Evolutionary conservation across 2,329 filamentous ascomycete species (phyloP), one percentile per base, ranked within the genome.

Genomic region (Colletotrichum sp.): DNA sequence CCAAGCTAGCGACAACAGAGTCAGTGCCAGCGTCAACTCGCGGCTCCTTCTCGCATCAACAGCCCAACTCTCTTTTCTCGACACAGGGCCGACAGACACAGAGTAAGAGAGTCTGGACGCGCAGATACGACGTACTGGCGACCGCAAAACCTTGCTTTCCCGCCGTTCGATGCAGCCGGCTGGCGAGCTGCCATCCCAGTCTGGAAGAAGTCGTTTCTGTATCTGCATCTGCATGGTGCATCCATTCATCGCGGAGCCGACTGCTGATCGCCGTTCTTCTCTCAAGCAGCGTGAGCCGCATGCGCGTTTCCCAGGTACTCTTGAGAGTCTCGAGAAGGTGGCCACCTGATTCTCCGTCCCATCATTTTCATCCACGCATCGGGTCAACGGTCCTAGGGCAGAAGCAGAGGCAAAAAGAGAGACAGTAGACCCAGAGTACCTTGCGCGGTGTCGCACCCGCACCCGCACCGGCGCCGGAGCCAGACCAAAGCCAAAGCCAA

Each of bases 11-110:
- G 36, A 57, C 57, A 36, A 13, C 44, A 72, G 64, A 66, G 73
- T 65, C 73, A 76, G 59, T 73, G 70, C 70, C 64, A 49, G 49
- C 24, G 69, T 76, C 64, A 73, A 69, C 39, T 62, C 69, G 44
- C 69, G 28, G 69, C 69, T 68, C 62, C 63, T 68, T 52, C 70
- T 76, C 73, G 73, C 73, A 76, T 69, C 64, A 57, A 65, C 26
- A 21, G 60, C 44, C 36, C 70, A 44, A 49, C 44, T 49, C 44
- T 49, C 44, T 21, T 49, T 21, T 76, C 59, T 73, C 32, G 73
- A 73, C 70, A 34, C 70, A 59, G 34, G 34, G 34, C 64, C 70
- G 64, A 60, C 64, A 52, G 39, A 49, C 36, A 69, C 70, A 64
- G 59, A 36, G 28, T 65, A 49, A 57, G 65, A 73, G 63, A 55